phyloP scores from a whole-genome alignment of 352 stramenopile species.

The Pythium oligandrum region DNA sequence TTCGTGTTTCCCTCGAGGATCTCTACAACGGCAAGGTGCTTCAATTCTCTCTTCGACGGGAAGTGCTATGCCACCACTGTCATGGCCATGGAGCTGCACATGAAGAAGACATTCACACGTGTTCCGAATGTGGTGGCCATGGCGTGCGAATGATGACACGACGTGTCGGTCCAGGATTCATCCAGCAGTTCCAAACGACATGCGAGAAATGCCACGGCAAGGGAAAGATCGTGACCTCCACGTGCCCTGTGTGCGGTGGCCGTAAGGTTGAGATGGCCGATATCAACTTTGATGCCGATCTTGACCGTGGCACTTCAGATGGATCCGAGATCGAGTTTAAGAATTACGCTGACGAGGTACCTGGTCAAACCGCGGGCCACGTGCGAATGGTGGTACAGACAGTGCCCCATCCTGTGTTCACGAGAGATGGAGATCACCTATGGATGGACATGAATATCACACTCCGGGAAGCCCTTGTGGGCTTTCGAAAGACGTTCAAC shows the following conservation, averaged over 20 bases:
- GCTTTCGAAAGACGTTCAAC: slow-evolving; percentile 88
- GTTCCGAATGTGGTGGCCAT: slow-evolving; percentile 91
- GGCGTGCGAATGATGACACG: slow-evolving; percentile 88
- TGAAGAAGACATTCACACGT: slow-evolving; percentile 89
- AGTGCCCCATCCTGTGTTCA: slow-evolving; percentile 80
- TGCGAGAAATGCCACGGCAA: slow-evolving; percentile 90
- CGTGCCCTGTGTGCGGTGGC: slow-evolving; percentile 84
- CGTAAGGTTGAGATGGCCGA: slow-evolving; percentile 90
- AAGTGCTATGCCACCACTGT: slow-evolving; percentile 93
- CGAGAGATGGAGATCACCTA: slow-evolving; percentile 92
- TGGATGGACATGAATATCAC: slow-evolving; percentile 95
- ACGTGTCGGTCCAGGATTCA: slow-evolving; percentile 63
- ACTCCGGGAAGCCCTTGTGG: slow-evolving; percentile 93
- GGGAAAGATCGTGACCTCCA: slow-evolving; percentile 91
- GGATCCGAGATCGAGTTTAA: slow-evolving; percentile 94
- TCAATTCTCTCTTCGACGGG: slow-evolving; percentile 91
- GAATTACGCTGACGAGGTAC: slow-evolving; percentile 84
- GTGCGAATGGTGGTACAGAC: slow-evolving; percentile 91
- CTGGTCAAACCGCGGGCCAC: slow-evolving; percentile 90
- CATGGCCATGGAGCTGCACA: slow-evolving; percentile 86
- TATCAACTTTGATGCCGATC: slow-evolving; percentile 94
- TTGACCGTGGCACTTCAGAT: slow-evolving; percentile 92
- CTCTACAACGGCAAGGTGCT: slow-evolving; percentile 95
- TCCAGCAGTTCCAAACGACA: slow-evolving; percentile 88
- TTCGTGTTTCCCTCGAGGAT: slow-evolving; percentile 93